phyloP scores from a whole-genome alignment of 106 monocot species.

The Gastrodia elata region DNA sequence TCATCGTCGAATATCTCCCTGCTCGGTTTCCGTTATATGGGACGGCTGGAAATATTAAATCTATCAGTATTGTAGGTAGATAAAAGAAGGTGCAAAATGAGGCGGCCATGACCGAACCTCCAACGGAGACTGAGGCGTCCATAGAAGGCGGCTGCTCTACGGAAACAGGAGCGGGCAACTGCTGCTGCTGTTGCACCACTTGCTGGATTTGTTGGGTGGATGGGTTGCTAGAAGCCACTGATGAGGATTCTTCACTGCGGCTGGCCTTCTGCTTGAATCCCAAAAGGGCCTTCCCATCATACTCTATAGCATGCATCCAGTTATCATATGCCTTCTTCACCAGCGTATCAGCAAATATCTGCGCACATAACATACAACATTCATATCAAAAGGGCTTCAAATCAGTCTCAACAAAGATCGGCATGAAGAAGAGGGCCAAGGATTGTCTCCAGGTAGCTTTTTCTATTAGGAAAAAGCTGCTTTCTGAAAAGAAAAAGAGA shows the following conservation, averaged over 20 bases:
- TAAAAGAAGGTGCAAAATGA: neutral
- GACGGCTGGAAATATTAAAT: too few species aligned
- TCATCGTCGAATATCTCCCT: constrained; percentile 22
- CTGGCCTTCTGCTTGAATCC: constrained; percentile 40
- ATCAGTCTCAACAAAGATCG: too few species aligned
- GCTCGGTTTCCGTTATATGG: constrained; percentile 31
- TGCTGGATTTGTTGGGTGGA: constrained; percentile 24
- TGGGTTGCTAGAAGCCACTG: constrained; percentile 17
- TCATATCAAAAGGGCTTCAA: too few species aligned
- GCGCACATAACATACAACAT: constrained; percentile 16
- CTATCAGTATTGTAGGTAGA: too few species aligned
- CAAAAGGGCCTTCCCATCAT: constrained; percentile 78
- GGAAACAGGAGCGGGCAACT: constrained; percentile 13
- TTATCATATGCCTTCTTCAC: constrained; percentile 92
- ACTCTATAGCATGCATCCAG: constrained; percentile 75
- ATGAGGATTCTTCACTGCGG: constrained; percentile 28
- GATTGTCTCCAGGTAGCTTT: too few species aligned
- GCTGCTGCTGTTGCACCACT: constrained; percentile 12
- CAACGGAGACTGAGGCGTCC: constrained; percentile 15
- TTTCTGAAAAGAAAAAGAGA: too few species aligned
- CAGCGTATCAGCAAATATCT: constrained; percentile 73
- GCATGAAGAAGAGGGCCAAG: too few species aligned
- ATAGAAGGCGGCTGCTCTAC: constrained; percentile 13
- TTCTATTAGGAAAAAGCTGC: too few species aligned
- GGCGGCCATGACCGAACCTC: constrained; percentile 18